phyloP scores from a whole-genome alignment of 2,329 filamentous ascomycete species.

The Onygena corvina region DNA sequence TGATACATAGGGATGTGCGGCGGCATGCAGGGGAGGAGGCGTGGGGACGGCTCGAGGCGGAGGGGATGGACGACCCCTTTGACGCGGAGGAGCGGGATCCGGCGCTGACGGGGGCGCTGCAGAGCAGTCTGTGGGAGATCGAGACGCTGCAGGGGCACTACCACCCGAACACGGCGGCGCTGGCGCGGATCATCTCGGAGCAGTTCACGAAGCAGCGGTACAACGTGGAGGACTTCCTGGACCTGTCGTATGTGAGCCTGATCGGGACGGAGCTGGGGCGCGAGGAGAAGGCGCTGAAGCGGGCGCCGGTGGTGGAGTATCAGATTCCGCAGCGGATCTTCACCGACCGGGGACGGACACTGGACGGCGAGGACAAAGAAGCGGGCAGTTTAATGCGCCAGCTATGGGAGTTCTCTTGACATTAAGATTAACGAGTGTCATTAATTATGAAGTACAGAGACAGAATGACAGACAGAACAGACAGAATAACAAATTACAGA shows the following conservation, averaged over 20 bases:
- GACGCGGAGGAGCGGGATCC: slow-evolving; percentile 64
- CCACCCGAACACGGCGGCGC: slow-evolving; percentile 89
- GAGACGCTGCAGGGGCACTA: slow-evolving; percentile 85
- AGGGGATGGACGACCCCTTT: slow-evolving; percentile 64
- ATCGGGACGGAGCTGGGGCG: slow-evolving; percentile 62
- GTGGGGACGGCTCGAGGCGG: slow-evolving; percentile 47
- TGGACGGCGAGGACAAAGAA: slow-evolving; percentile 31
- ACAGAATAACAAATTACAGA: too few species aligned
- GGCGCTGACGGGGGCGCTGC: slow-evolving; percentile 72
- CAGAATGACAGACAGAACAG: too few species aligned
- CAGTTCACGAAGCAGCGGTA: slow-evolving; percentile 96
- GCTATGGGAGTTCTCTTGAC: slow-evolving; percentile 39
- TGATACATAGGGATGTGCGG: slow-evolving; percentile 64
- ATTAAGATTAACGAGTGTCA: not conserved
- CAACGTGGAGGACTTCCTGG: slow-evolving; percentile 91
- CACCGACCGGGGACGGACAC: slow-evolving; percentile 30
- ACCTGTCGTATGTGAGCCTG: slow-evolving; percentile 71
- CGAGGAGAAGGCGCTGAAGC: slow-evolving; percentile 63
- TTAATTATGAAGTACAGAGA: too few species aligned
- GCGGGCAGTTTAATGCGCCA: slow-evolving; percentile 27
- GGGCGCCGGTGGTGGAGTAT: slow-evolving; percentile 78
- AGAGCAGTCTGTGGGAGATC: slow-evolving; percentile 90
- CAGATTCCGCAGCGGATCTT: slow-evolving; percentile 85
- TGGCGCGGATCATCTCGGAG: slow-evolving; percentile 86
- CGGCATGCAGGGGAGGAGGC: slow-evolving; percentile 28